Evolutionary conservation across 2,329 filamentous ascomycete genomes (phyloP).

Genomic region (Ophiostoma ips): DNA sequence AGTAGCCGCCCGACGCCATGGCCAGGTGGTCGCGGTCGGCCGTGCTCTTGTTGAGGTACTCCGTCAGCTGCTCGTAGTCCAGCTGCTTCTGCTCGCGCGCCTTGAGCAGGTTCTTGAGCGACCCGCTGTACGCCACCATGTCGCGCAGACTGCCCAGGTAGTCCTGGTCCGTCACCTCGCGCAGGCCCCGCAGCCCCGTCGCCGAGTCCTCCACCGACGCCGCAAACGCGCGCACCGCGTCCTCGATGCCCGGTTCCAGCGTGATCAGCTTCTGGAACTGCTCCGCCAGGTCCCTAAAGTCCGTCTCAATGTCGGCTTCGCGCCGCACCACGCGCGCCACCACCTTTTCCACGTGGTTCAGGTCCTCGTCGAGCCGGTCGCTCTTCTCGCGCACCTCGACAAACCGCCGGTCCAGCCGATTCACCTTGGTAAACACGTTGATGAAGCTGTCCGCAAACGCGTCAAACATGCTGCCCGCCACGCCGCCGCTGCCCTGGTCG

Average conservation of each 20-base stretch:
- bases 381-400: constrained; percentile 86
- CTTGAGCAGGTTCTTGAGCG: constrained; percentile 77
- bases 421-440: constrained; percentile 91
- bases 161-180: constrained; percentile 87
- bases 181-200: constrained; percentile 62
- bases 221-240: constrained; percentile 72
- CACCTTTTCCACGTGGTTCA: constrained; percentile 90
- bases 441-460: constrained; percentile 92
- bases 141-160: constrained; percentile 86
- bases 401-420: constrained; percentile 90
- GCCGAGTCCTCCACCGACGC: constrained; percentile 74
- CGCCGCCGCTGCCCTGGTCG: constrained; percentile 17
- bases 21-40: constrained; percentile 69
- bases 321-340: constrained; percentile 78
- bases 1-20: constrained; percentile 35
- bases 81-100: constrained; percentile 95
- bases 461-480: constrained; percentile 53
- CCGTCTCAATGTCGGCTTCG: constrained; percentile 73
- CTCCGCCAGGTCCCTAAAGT: constrained; percentile 78
- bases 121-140: constrained; percentile 88
- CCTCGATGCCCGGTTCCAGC: constrained; percentile 76
- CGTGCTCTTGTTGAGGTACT: constrained; percentile 87
- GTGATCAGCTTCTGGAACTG: constrained; percentile 90
- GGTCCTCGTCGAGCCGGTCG: constrained; percentile 87
- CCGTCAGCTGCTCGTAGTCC: constrained; percentile 88